These are phyloP conservation scores for Penicillium fimorum DNA, from an alignment of 495 filamentous ascomycete species.

Conservation along the genomic window DNA sequence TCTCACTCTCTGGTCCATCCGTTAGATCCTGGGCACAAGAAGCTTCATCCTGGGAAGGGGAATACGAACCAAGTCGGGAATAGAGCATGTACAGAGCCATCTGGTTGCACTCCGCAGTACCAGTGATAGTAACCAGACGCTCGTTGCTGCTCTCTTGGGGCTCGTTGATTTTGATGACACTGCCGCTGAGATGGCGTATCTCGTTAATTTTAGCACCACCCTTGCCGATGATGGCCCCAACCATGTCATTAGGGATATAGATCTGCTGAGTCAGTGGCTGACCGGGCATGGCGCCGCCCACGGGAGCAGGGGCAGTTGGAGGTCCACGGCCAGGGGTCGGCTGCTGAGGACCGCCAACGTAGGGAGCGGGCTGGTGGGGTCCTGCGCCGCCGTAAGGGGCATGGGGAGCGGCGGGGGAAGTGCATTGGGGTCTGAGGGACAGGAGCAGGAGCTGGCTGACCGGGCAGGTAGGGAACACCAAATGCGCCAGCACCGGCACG, in stretches of 20 bases:
- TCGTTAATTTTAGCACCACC: conserved; percentile 99
- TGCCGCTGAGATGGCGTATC: conserved; percentile 92
- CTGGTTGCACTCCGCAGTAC: conserved; percentile 95
- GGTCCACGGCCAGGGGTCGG: conserved; percentile 49
- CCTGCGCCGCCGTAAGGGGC: conserved; percentile 69
- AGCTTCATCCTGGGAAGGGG: conserved; percentile 11
- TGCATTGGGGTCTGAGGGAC: conserved; percentile 67
- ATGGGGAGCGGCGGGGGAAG: conserved; percentile 67
- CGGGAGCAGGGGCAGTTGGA: conserved; percentile 60
- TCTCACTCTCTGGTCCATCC: conserved; percentile 67
- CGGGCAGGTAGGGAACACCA: conserved; percentile 69
- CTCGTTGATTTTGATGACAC: conserved; percentile 99
- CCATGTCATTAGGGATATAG: conserved; percentile 99
- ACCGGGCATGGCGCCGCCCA: conserved; percentile 73
- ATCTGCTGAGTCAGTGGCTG: conserved; percentile 96
- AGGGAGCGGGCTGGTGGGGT: conserved; percentile 70
- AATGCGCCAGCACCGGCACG: conserved; percentile 63
- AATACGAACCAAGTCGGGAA: conserved; percentile 81
- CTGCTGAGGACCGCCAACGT: conserved; percentile 56
- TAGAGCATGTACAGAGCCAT: conserved; percentile 99
- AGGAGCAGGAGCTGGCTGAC: conserved; percentile 58
- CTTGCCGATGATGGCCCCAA: conserved; percentile 98
- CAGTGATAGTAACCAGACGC: conserved; percentile 93
- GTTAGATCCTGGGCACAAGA: conserved; percentile 17
- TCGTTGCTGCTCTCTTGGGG: conserved; percentile 99